Evolutionary conservation across 441 rosid genomes (phyloP).

Genomic region (Pelargonium fulgidum): DNA sequence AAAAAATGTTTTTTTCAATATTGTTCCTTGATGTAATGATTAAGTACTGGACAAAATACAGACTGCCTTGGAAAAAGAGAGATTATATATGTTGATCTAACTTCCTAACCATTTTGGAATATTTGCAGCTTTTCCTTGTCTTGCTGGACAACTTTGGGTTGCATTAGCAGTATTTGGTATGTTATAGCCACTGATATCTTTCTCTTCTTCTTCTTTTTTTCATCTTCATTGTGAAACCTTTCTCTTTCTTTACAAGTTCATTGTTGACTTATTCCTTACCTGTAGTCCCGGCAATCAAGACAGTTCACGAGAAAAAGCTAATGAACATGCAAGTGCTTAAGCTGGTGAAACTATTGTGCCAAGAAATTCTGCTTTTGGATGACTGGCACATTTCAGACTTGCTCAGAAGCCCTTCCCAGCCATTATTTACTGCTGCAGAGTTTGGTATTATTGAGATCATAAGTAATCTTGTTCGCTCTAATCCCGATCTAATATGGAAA

Average conservation of each 20-base stretch:
- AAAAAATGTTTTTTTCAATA: neutral
- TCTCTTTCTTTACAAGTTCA: neutral
- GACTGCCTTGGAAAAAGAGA: neutral
- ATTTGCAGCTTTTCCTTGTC: neutral
- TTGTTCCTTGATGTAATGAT: neutral
- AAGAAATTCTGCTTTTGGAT: neutral
- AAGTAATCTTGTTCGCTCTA: neutral
- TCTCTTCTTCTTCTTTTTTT: neutral
- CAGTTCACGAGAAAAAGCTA: neutral
- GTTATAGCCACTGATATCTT: neutral
- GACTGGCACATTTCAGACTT: neutral
- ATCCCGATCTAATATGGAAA: conserved; percentile 12
- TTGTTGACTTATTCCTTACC: neutral
- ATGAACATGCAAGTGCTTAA: conserved; percentile 8
- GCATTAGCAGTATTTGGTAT: neutral
- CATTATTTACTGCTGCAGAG: conserved; percentile 14
- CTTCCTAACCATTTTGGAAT: neutral
- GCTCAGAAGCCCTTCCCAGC: neutral
- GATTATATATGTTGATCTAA: neutral
- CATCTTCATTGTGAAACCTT: no score
- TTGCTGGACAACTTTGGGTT: neutral
- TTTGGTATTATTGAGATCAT: conserved; percentile 4
- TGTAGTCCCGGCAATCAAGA: neutral
- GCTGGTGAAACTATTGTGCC: conserved; percentile 7
- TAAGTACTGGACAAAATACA: neutral